These are phyloP conservation scores for Saccharomycopsis sp. DNA, from an alignment of 805 yeast species.

Conservation along the genomic window DNA sequence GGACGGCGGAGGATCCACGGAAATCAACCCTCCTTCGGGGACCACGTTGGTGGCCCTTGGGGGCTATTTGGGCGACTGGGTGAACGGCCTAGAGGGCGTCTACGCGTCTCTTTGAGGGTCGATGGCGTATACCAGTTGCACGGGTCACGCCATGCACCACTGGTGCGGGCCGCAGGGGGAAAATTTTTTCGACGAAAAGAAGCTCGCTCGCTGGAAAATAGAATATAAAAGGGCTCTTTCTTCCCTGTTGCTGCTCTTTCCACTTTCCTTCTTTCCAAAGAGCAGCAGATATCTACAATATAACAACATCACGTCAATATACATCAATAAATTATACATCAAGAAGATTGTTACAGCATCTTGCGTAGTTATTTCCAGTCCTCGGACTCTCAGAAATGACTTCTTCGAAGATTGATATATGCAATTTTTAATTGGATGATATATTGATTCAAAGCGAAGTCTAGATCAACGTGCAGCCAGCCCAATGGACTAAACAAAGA, in stretches of 20 bases:
- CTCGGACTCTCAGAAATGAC: constrained; percentile 29
- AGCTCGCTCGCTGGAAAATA: neutral
- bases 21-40: constrained; percentile 59
- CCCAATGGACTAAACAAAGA: constrained; percentile 1
- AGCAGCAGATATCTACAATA: too few relatives aligned
- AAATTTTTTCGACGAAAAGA: too few relatives aligned
- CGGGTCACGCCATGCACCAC: neutral
- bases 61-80: constrained; percentile 66
- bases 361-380: too few relatives aligned
- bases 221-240: neutral
- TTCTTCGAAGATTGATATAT: constrained; percentile 44
- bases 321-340: neutral
- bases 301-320: neutral
- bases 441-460: constrained; percentile 44
- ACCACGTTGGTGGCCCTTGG: constrained; percentile 58
- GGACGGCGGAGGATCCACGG: constrained; percentile 57
- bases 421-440: constrained; percentile 30
- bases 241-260: neutral
- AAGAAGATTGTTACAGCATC: too few relatives aligned
- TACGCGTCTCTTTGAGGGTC: neutral
- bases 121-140: neutral
- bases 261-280: too few relatives aligned
- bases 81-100: constrained; percentile 31
- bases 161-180: too few relatives aligned
- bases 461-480: constrained; percentile 28